Conservation (phyloP, 2,329 filamentous ascomycete genomes). For the Ceratocystis ficicola region DNA sequence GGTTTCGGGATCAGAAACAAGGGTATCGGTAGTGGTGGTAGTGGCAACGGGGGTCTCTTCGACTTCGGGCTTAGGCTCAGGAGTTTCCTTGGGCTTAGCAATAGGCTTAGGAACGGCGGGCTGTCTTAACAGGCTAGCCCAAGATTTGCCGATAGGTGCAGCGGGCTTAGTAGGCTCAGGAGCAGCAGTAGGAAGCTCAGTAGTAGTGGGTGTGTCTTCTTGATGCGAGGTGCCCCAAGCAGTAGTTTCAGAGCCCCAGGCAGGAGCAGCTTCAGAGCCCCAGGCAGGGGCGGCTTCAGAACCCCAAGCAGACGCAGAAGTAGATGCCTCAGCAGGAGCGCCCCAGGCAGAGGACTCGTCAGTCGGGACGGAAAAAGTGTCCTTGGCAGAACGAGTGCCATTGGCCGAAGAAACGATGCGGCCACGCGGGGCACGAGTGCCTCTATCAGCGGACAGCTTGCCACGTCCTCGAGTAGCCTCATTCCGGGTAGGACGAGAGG, state of each 20-base stretch:
- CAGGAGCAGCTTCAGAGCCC: conserved; percentile 55
- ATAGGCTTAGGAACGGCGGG: conserved; percentile 46
- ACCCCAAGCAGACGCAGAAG: neutral
- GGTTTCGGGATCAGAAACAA: conserved; percentile 7
- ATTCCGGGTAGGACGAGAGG: conserved; percentile 45
- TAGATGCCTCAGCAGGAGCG: conserved; percentile 30
- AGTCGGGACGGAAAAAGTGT: conserved; percentile 51
- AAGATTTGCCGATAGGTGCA: conserved; percentile 43
- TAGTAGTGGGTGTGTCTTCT: conserved; percentile 26
- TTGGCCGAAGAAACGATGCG: conserved; percentile 51
- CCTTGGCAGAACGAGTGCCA: conserved; percentile 46
- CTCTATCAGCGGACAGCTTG: conserved; percentile 47
- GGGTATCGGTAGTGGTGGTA: conserved; percentile 12
- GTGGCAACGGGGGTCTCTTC: conserved; percentile 23
- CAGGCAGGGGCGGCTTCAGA: conserved; percentile 46
- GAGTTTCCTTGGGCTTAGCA: conserved; percentile 42
- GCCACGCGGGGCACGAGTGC: conserved; percentile 49
- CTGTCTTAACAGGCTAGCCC: conserved; percentile 63
- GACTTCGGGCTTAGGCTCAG: conserved; percentile 33
- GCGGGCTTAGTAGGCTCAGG: conserved; percentile 32
- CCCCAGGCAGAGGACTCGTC: conserved; percentile 49
- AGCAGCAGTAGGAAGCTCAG: conserved; percentile 26
- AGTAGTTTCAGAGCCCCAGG: conserved; percentile 32
- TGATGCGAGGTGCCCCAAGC: conserved; percentile 35
- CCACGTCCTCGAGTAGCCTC: conserved; percentile 52